These are phyloP conservation scores for Volutella citrinella DNA, from an alignment of 2,329 filamentous ascomycete species.

Conservation along the genomic window DNA sequence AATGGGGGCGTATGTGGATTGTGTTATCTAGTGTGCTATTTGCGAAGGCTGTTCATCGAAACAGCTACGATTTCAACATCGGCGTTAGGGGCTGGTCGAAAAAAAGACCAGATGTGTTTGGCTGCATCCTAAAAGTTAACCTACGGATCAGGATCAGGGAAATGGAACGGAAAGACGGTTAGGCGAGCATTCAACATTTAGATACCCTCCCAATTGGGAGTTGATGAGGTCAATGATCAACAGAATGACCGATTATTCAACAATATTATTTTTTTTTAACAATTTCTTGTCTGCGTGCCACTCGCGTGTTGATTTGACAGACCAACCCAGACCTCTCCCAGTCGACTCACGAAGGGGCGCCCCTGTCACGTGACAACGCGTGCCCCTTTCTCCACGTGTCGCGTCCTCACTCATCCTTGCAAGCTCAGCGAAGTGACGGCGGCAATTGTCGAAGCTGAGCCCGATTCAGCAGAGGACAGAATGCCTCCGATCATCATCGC, in stretches of 20 bases:
- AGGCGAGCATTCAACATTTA: constrained; percentile 40
- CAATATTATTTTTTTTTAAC: constrained; percentile 2
- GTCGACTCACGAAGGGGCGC: too few relatives aligned
- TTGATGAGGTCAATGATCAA: constrained; percentile 27
- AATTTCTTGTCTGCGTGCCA: too few relatives aligned
- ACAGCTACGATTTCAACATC: constrained; percentile 58
- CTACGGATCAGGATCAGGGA: constrained; percentile 29
- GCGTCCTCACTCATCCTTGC: too few relatives aligned
- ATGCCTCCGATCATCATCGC: constrained; percentile 32
- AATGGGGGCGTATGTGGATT: constrained; percentile 19
- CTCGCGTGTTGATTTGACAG: too few relatives aligned
- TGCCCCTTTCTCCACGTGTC: too few relatives aligned
- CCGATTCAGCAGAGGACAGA: too few relatives aligned
- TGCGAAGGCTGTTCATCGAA: constrained; percentile 34
- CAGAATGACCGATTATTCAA: constrained; percentile 27
- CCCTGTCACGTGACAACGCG: too few relatives aligned
- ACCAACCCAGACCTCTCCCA: too few relatives aligned
- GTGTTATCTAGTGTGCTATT: constrained; percentile 31
- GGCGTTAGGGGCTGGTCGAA: constrained; percentile 46
- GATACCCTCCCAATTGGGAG: constrained; percentile 33
- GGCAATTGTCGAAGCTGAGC: too few relatives aligned
- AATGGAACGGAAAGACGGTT: constrained; percentile 24
- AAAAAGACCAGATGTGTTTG: constrained; percentile 34
- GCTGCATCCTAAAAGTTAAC: constrained; percentile 35
- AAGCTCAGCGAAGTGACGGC: too few relatives aligned